Base-by-base conservation (phyloP, 2,329 filamentous ascomycete species). In the Ophiocordyceps camponoti-leonardi region DNA sequence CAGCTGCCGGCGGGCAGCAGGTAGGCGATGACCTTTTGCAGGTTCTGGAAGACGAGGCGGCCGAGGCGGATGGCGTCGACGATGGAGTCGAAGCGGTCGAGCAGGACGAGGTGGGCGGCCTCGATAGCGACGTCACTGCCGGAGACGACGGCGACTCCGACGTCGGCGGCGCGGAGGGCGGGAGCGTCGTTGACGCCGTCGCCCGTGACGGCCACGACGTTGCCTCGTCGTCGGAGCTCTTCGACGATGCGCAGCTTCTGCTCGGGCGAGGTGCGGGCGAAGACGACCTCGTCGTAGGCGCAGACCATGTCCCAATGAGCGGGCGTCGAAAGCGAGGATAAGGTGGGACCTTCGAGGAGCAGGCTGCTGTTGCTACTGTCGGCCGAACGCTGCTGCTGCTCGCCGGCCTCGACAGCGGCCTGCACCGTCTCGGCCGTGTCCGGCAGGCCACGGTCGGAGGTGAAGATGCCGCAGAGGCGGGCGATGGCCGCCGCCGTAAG, bases 241-340 rank as follows among this genome's bases (percentile, higher is more conserved):
- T 78, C 73, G 42, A 86, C 82, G 67, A 85, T 84, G 40, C 79
- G 73, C 8, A 82, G 75, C 54, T 85, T 85, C 35, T 81, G 83
- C 47, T 78, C 72, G 0, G 81, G 81, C 0, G 79, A 77, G 46
- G 79, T 83, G 19, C 80, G 71, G 16, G 80, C 79, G 51, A 83
- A 78, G 18, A 84, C 79, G 19, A 84, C 69, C 51, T 75, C 72
- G n/a, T 67, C 62, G 44, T 74, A 73, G 10, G 61, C 59, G 49
- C 68, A 73, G 11, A 69, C 56, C 4, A 60, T 47, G 44, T 68
- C 63, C 67, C 67, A 70, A 41, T 69, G 35, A 19, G 35, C 35
- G 16, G 35, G n/a, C 10, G 35, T 19, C 10, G n/a, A 19, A 4
- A 39, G 35, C 11, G 35, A 19, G 10, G 35, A 11, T 4, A 39